Conservation (phyloP, 768 basidiomycete genomes). For the Suillus ampliporus region DNA sequence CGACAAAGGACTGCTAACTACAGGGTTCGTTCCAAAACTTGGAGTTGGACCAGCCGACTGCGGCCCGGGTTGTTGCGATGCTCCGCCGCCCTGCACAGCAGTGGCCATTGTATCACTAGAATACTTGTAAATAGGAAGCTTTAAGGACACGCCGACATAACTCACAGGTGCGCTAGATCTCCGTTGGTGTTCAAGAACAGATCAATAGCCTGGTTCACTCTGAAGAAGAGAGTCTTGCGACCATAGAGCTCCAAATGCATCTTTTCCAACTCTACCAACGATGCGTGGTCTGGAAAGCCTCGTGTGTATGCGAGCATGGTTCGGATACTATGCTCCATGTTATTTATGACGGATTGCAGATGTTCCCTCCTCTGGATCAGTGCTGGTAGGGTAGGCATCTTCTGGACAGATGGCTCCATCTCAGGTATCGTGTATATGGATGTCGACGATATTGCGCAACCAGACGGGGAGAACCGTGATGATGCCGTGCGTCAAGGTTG, state of each 20-base stretch:
- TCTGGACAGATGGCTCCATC: constrained; percentile 14
- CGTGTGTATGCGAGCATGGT: constrained; percentile 14
- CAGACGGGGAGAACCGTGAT: constrained; percentile 49
- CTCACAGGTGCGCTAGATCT: constrained; percentile 42
- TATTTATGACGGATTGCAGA: constrained; percentile 20
- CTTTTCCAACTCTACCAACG: constrained; percentile 21
- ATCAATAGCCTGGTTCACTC: constrained; percentile 39
- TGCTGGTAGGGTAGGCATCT: constrained; percentile 22
- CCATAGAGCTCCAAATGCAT: constrained; percentile 26
- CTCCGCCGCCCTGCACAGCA: constrained; percentile 22
- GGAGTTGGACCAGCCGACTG: background rate
- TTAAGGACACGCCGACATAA: constrained; percentile 2
- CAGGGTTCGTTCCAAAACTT: constrained; percentile 19
- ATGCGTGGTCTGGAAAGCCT: constrained; percentile 20
- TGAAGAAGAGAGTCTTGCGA: constrained; percentile 47
- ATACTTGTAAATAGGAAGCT: constrained; percentile 11
- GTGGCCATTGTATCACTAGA: constrained; percentile 23
- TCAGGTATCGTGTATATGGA: too few species aligned
- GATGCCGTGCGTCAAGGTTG: constrained; percentile 48
- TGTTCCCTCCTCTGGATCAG: constrained; percentile 27
- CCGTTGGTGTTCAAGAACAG: constrained; percentile 24
- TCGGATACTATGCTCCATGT: constrained; percentile 6
- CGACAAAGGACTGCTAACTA: constrained; percentile 16
- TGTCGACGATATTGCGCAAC: constrained; percentile 7
- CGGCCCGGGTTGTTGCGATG: constrained; percentile 6